These are phyloP conservation scores for Sugiyamaella lignohabitans DNA, from an alignment of 805 yeast species.

Conservation along the genomic window DNA sequence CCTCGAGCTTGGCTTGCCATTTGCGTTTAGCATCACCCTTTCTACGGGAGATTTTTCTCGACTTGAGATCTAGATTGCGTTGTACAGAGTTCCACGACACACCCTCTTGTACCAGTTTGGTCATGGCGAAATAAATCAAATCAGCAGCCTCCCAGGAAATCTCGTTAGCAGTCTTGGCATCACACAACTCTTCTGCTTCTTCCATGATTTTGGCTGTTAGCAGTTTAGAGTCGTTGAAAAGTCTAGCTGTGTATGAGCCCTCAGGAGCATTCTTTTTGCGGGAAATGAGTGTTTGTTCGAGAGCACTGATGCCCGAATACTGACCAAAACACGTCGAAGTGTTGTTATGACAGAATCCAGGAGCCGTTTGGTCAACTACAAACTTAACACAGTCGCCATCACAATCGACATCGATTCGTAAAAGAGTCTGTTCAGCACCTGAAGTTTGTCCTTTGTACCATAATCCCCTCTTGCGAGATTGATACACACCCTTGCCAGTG, in stretches of 20 bases:
- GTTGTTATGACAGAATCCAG: constrained; percentile 88
- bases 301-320: constrained; percentile 55
- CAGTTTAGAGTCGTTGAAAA: constrained; percentile 70
- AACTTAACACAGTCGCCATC: constrained; percentile 89
- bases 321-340: constrained; percentile 76
- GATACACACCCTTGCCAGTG: constrained; percentile 84
- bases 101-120: constrained; percentile 66
- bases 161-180: constrained; percentile 62
- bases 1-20: constrained; percentile 41
- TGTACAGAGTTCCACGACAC: constrained; percentile 78
- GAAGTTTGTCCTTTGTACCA: constrained; percentile 96
- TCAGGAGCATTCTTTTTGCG: constrained; percentile 70
- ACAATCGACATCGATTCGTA: constrained; percentile 71
- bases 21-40: constrained; percentile 93
- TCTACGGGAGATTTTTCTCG: constrained; percentile 82
- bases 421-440: constrained; percentile 85
- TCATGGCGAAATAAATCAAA: constrained; percentile 58
- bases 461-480: constrained; percentile 79
- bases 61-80: constrained; percentile 73
- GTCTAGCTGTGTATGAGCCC: constrained; percentile 90
- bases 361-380: constrained; percentile 75
- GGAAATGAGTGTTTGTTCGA: constrained; percentile 59
- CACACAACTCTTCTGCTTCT: constrained; percentile 93
- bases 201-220: constrained; percentile 82
- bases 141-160: constrained; percentile 98